These are phyloP conservation scores for Neocucurbitaria cava DNA, from an alignment of 2,329 filamentous ascomycete genomes.

Conservation along the genomic window DNA sequence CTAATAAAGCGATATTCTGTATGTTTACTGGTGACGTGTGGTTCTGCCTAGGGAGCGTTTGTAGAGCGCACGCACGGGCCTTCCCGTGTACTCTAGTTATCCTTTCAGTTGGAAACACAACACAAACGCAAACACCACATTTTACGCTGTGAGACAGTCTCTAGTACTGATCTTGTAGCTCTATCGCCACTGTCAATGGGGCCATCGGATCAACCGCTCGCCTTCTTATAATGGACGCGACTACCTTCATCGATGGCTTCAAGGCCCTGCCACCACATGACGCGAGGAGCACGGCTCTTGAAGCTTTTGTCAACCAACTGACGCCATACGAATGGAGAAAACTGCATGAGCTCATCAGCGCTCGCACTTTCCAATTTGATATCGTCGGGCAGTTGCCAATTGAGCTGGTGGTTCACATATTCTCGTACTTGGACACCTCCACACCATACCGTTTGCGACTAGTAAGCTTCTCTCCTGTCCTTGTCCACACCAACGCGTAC, in stretches of 20 bases:
- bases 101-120: too few relatives aligned
- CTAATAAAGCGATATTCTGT: too few relatives aligned
- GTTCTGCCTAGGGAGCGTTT: too few relatives aligned
- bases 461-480: conserved; percentile 21
- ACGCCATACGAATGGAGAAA: conserved; percentile 41
- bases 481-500: neutral
- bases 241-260: conserved; percentile 27
- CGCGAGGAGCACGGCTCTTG: conserved; percentile 30
- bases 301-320: conserved; percentile 31
- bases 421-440: conserved; percentile 41
- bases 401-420: conserved; percentile 47
- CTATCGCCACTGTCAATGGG: neutral
- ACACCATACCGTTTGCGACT: conserved; percentile 36
- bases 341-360: conserved; percentile 21
- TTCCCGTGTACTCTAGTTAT: too few relatives aligned
- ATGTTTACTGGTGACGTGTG: too few relatives aligned
- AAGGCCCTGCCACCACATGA: conserved; percentile 15
- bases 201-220: neutral
- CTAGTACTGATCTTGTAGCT: too few relatives aligned
- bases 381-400: conserved; percentile 46
- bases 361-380: conserved; percentile 40
- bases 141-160: too few relatives aligned
- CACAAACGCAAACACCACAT: too few relatives aligned
- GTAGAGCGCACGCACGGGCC: too few relatives aligned
- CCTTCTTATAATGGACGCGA: conserved; percentile 8